These are phyloP conservation scores for Pulveroboletus frians DNA, from an alignment of 768 basidiomycete genomes.

Conservation along the genomic window DNA sequence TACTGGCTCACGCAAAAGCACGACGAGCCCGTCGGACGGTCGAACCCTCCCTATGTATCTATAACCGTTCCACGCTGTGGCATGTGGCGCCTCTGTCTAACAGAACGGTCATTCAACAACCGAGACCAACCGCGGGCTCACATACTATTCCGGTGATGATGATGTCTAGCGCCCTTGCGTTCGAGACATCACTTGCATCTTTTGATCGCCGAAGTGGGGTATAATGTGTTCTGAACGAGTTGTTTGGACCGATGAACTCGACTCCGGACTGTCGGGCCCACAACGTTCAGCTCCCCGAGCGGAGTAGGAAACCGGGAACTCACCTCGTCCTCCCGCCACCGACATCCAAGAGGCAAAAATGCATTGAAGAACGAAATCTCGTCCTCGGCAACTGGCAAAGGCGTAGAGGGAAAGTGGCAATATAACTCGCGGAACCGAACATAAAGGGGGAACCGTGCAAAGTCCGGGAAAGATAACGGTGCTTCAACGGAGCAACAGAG, in stretches of 20 bases:
- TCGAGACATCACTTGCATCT: slow-evolving; percentile 12
- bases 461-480: slow-evolving; percentile 33
- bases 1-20: slow-evolving; percentile 49
- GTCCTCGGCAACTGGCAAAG: slow-evolving; percentile 34
- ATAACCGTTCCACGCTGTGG: slow-evolving; percentile 53
- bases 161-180: slow-evolving; percentile 36
- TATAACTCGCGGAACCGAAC: slow-evolving; percentile 47
- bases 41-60: slow-evolving; percentile 54
- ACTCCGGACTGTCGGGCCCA: slow-evolving; percentile 22
- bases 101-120: background rate
- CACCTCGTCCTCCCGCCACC: slow-evolving; percentile 32
- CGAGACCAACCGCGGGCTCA: slow-evolving; percentile 1
- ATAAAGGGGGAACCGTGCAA: slow-evolving; percentile 44
- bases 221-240: slow-evolving; percentile 38
- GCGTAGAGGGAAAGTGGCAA: slow-evolving; percentile 30
- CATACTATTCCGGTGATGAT: slow-evolving; percentile 51
- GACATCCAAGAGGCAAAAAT: slow-evolving; percentile 41
- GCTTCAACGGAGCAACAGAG: slow-evolving; percentile 33
- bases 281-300: background rate
- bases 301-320: background rate
- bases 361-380: slow-evolving; percentile 38
- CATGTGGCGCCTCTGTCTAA: slow-evolving; percentile 45
- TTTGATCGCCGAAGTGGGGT: slow-evolving; percentile 24
- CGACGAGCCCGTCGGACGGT: slow-evolving; percentile 53
- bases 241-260: slow-evolving; percentile 29